These are phyloP conservation scores for Aspergillus bridgeri DNA, from an alignment of 495 filamentous ascomycete genomes.

Conservation along the genomic window DNA sequence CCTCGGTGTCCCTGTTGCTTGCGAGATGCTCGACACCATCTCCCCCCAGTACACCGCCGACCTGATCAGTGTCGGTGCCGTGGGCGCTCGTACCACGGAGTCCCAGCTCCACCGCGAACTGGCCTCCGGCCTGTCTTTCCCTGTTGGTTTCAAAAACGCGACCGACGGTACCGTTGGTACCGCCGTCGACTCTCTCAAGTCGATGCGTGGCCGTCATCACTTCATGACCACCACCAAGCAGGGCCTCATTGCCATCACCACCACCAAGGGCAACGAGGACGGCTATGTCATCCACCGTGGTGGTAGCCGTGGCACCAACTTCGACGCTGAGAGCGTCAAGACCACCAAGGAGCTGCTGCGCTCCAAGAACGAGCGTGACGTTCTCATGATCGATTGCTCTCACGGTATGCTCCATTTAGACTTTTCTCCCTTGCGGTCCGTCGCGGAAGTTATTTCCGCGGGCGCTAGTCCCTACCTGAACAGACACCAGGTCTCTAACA, in stretches of 20 bases:
- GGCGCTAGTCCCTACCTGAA: no score
- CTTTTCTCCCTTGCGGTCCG: neutral
- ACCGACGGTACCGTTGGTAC: conserved; percentile 80
- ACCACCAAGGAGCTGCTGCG: conserved; percentile 65
- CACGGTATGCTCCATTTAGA: conserved; percentile 45
- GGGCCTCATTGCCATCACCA: conserved; percentile 81
- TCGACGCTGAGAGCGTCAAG: conserved; percentile 69
- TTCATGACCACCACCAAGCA: conserved; percentile 95
- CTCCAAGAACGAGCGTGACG: conserved; percentile 72
- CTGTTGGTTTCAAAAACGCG: conserved; percentile 93
- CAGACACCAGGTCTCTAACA: no score
- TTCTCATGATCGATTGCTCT: conserved; percentile 91
- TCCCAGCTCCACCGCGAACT: conserved; percentile 84
- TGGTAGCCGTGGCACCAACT: conserved; percentile 81
- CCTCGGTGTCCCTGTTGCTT: conserved; percentile 78
- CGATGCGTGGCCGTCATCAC: conserved; percentile 68
- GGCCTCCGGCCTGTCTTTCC: conserved; percentile 87
- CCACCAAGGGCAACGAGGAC: conserved; percentile 79
- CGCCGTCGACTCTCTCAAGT: conserved; percentile 78
- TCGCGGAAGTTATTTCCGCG: neutral
- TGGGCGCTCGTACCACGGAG: conserved; percentile 87
- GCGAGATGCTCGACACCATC: conserved; percentile 91
- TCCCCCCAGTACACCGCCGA: conserved; percentile 85
- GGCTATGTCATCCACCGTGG: conserved; percentile 86
- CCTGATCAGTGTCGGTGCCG: conserved; percentile 81